Conservation (phyloP, 2,329 filamentous ascomycete genomes). For the Leptosphaerulina australis region DNA sequence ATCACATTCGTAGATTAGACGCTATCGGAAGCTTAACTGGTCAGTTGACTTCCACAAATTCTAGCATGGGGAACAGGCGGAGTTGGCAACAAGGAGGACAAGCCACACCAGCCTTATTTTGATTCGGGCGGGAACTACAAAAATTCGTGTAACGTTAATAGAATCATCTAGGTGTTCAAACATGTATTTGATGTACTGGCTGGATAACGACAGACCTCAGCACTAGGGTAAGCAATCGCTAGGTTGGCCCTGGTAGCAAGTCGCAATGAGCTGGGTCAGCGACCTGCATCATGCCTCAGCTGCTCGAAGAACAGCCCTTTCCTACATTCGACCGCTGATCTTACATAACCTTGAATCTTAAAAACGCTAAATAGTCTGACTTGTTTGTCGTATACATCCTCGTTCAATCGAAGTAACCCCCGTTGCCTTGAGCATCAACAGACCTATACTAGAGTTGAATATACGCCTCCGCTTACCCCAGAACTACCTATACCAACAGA, state of each 20-base stretch:
- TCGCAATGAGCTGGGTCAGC: constrained; percentile 11
- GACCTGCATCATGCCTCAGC: not conserved
- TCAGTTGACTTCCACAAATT: no score
- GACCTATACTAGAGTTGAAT: not conserved
- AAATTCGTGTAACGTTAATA: no score
- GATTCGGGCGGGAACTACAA: no score
- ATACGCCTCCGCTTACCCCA: not conserved
- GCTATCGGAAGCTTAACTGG: no score
- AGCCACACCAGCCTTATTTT: no score
- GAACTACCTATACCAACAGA: not conserved
- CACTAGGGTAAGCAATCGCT: not conserved
- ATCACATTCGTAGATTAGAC: no score
- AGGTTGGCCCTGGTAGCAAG: constrained; percentile 2
- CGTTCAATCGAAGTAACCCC: not conserved
- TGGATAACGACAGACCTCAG: not conserved
- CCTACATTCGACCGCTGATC: not conserved
- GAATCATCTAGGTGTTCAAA: no score
- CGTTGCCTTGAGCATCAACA: not conserved
- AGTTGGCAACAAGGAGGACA: no score
- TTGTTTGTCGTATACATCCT: not conserved
- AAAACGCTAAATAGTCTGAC: not conserved
- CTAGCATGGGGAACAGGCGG: no score
- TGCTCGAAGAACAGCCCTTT: not conserved
- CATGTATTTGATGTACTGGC: not conserved
- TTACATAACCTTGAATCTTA: not conserved